Conservation (phyloP, 345 rosid genomes). For the Leavenworthia alabamica region DNA sequence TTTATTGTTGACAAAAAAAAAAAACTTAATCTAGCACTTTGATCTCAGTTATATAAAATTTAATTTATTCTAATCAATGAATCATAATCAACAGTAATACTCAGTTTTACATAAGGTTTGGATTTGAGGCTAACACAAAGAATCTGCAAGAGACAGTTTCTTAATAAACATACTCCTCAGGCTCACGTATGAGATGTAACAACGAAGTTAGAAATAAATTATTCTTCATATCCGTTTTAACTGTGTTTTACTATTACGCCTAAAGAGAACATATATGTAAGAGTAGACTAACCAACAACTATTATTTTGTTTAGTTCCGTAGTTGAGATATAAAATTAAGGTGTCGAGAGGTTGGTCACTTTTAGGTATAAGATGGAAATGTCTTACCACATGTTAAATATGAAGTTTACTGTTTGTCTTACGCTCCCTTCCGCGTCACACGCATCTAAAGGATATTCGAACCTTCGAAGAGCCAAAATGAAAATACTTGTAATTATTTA, state of each 20-base stretch:
- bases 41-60: background rate
- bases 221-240: no score
- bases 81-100: background rate
- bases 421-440: slow-evolving; percentile 23
- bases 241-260: no score
- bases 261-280: no score
- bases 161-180: no score
- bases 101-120: no score
- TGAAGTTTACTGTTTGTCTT: background rate
- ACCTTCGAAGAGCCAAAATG: slow-evolving; percentile 20
- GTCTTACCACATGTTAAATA: slow-evolving; percentile 32
- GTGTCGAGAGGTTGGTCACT: slow-evolving; percentile 6
- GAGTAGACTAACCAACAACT: slow-evolving; percentile 20
- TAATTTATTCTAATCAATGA: background rate
- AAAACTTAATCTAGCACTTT: background rate
- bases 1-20: no score
- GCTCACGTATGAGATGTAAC: no score
- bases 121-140: no score
- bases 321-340: background rate
- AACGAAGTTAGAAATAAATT: no score
- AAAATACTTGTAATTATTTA: background rate
- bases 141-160: no score
- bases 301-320: slow-evolving; percentile 1
- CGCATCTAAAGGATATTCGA: slow-evolving; percentile 5
- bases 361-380: slow-evolving; percentile 28